Conservation (phyloP, 2,329 filamentous ascomycete genomes). For the Coniochaeta ligniaria region DNA sequence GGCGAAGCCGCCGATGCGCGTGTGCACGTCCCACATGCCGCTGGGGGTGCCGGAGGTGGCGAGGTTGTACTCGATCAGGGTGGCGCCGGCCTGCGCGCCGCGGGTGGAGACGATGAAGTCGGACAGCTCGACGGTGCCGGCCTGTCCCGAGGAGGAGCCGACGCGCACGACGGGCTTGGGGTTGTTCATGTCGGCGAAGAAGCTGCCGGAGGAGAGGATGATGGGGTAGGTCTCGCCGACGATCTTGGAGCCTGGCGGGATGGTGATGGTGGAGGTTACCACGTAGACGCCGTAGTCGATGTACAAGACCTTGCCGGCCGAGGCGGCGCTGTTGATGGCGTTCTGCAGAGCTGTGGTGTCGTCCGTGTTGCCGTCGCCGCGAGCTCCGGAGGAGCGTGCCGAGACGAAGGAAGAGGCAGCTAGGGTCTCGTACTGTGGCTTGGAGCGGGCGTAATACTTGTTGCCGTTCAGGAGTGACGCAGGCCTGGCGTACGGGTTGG, state of each 20-base stretch:
- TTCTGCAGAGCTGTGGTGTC: constrained; percentile 53
- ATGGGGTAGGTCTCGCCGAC: constrained; percentile 49
- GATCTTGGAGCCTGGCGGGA: constrained; percentile 39
- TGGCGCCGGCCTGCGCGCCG: constrained; percentile 58
- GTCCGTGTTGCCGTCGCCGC: constrained; percentile 49
- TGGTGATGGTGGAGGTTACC: constrained; percentile 36
- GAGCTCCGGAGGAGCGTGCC: constrained; percentile 22
- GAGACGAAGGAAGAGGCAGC: constrained; percentile 51
- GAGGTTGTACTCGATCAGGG: constrained; percentile 67
- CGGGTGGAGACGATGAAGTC: constrained; percentile 67
- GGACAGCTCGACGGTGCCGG: constrained; percentile 59
- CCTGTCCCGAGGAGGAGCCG: constrained; percentile 47
- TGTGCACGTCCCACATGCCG: constrained; percentile 69
- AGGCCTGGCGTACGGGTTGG: constrained; percentile 40
- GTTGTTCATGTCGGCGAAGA: constrained; percentile 49
- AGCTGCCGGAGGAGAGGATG: constrained; percentile 46
- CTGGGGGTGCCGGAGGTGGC: constrained; percentile 32
- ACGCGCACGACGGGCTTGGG: constrained; percentile 59
- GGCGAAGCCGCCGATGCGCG: constrained; percentile 63
- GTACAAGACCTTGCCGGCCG: constrained; percentile 43
- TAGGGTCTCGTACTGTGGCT: constrained; percentile 62
- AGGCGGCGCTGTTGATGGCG: constrained; percentile 43
- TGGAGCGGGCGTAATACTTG: constrained; percentile 55
- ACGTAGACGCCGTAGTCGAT: constrained; percentile 50
- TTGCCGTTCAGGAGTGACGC: constrained; percentile 40